Evolutionary conservation across 2,329 filamentous ascomycete species (phyloP).

Genomic region (Xylariaceae sp.): DNA sequence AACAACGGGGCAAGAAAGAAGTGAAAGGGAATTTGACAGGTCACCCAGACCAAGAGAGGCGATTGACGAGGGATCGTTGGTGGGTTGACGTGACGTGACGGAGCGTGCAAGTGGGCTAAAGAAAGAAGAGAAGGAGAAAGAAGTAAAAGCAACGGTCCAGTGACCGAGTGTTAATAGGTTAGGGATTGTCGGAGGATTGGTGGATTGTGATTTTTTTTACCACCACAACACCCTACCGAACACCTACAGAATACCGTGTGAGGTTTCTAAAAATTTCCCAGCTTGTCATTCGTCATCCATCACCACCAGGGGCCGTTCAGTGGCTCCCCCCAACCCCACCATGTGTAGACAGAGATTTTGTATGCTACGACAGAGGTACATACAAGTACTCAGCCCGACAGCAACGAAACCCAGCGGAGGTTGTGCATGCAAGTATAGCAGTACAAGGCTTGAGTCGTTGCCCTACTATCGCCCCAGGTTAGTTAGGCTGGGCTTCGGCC

Average conservation of each 20-base stretch:
- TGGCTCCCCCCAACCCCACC: no score
- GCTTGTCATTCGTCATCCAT: constrained; percentile 4
- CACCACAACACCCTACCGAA: constrained; percentile 1
- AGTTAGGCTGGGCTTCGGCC: no score
- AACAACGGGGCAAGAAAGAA: constrained; percentile 26
- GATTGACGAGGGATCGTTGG: constrained; percentile 27
- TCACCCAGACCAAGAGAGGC: constrained; percentile 25
- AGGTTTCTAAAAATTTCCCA: no score
- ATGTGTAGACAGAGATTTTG: no score
- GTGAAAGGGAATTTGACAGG: constrained; percentile 26
- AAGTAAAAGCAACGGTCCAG: constrained; percentile 9
- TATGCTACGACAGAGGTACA: no score
- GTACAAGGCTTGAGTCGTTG: no score
- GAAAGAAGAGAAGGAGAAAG: constrained; percentile 18
- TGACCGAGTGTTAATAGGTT: not conserved
- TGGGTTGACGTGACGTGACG: constrained; percentile 30
- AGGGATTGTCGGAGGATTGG: not conserved
- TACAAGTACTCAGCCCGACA: no score
- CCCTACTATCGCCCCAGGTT: no score
- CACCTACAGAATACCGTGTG: no score
- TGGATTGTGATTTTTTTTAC: constrained; percentile 2
- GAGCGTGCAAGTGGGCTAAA: constrained; percentile 29
- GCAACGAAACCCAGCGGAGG: no score
- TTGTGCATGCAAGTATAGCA: no score
- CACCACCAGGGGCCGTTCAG: no score